phyloP scores from a whole-genome alignment of 345 rosid genomes.

The Euclidium syriacum region DNA sequence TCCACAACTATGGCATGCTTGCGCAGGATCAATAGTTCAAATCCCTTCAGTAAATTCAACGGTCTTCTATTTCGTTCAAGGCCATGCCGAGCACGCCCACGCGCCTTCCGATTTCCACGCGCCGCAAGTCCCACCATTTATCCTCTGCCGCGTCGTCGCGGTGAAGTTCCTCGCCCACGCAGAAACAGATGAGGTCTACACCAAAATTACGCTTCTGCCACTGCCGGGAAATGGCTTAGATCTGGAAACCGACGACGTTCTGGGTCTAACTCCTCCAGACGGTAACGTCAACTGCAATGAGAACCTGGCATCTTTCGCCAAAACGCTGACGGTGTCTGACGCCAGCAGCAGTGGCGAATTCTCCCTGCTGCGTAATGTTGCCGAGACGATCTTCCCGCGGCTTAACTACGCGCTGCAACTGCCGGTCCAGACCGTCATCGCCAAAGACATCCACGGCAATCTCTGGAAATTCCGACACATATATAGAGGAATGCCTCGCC shows the following conservation, averaged over 20 bases:
- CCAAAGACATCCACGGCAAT: constrained; percentile 87
- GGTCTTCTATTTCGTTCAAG: constrained; percentile 85
- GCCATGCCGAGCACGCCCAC: constrained; percentile 76
- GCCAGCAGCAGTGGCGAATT: constrained; percentile 98
- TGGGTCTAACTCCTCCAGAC: neutral
- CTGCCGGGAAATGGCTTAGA: constrained; percentile 30
- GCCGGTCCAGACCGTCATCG: constrained; percentile 84
- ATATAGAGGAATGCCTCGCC: constrained; percentile 88
- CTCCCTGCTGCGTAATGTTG: constrained; percentile 92
- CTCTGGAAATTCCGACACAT: constrained; percentile 93
- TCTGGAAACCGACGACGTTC: constrained; percentile 33
- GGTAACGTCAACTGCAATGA: constrained; percentile 25
- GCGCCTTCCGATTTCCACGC: constrained; percentile 52
- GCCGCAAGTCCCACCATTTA: constrained; percentile 46
- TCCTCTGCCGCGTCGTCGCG: constrained; percentile 59
- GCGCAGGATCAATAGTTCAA: constrained; percentile 93
- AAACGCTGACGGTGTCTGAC: constrained; percentile 90
- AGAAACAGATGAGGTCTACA: constrained; percentile 78
- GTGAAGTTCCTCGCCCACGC: constrained; percentile 77
- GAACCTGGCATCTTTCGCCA: constrained; percentile 84
- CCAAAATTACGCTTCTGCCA: constrained; percentile 62
- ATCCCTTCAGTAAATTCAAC: constrained; percentile 67
- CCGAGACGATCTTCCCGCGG: constrained; percentile 87
- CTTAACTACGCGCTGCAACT: constrained; percentile 80
- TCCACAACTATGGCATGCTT: constrained; percentile 97